Evolutionary conservation across 1,284 basidiomycete species (phyloP), one percentile per base, ranked within the genome.

Genomic region (Ustilago esculenta): DNA sequence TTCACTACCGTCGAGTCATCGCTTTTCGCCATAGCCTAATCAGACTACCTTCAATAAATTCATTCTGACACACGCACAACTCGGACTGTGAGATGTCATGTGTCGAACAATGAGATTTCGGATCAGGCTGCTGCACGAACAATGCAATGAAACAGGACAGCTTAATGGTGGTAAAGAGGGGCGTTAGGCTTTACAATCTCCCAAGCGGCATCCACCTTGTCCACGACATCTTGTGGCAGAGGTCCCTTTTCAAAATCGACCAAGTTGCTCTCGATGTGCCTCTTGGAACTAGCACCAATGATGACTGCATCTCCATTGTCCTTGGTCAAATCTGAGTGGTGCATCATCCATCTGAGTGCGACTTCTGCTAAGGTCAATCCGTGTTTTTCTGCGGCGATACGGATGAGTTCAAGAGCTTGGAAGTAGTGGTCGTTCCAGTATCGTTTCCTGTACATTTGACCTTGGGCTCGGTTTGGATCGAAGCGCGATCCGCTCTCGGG

Each of bases 371-470:
- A 18, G 7, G 50, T 46, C 6, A 77, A 32, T 8, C 42, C 29
- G 23, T 74, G 42, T 17, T 65, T 46, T 11, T 74, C 61, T 2
- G 68, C 71, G 7, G 35, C 83, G 17, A 47, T 37, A 9, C 49
- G 29, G 43, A 77, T 45, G 10, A 70, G 76, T 12, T 85, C 83
- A 11, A 76, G 36, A 0, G 75, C 75, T 11, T 67, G n/a, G 34
- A 75, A 77, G 55, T 73, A 72, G 52, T 57, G 50, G 29, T 75
- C 59, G 52, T 68, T 65, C 56, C 61, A 77, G 60, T 77, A 77
- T 0, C 73, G 30, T 18, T 57, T 51, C 4, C 71, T 37, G 51
- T 77, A 77, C 59, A 65, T 61, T 25, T 66, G 46, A 15, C 75
- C 73, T 33, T 73, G 73, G 8, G 39, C 44, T 4, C 57, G 48